Evolutionary conservation across 169 alveolate species (phyloP), one percentile per base, ranked within the genome.

Genomic region (Plasmodium cynomolgi): DNA sequence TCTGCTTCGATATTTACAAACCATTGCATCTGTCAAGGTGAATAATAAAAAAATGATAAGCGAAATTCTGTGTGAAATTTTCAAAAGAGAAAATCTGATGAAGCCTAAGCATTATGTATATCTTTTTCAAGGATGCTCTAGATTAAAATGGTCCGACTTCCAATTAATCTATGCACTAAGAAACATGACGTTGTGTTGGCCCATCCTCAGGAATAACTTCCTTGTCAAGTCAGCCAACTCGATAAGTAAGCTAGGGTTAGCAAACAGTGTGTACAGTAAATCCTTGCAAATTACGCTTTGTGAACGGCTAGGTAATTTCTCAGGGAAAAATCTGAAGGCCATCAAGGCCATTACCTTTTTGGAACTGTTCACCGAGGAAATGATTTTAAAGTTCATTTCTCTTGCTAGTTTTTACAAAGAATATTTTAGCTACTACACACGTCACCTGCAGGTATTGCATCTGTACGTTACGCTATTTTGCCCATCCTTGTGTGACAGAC

Each of bases 21-120:
- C 95, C n/a, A 85, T 96, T 37, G 95, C 84, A 41, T 58, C 95
- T 95, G 83, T 84, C 92, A 72, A 96, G 95, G 95, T 93, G 79
- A 74, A 74, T 39, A 88, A 81, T 56, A 77, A 85, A 83, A 81
- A 41, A 81, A 44, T 84, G 56, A 73, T 83, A 44, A 91, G 85
- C 54, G 84, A 91, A 34, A 68, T 95, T 26, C 20, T 84, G 74
- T 85, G 96, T 82, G 88, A 75, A 74, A 95, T 96, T 17, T 93
- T 94, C 75, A 84, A 85, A 26, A 90, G 97, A 77, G 95, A 94
- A 73, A 92, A 91, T 71, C 93, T 85, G 58, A 93, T 96, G 97
- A 96, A 96, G 74, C 97, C 97, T n/a, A 96, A 96, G 41, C 97
- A 96, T 74, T 96, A 93, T 79, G 97, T 96, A 26, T 96, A 91